Evolutionary conservation across 2,329 filamentous ascomycete genomes (phyloP).

Genomic region (Arthrobotrys sphaeroides): DNA sequence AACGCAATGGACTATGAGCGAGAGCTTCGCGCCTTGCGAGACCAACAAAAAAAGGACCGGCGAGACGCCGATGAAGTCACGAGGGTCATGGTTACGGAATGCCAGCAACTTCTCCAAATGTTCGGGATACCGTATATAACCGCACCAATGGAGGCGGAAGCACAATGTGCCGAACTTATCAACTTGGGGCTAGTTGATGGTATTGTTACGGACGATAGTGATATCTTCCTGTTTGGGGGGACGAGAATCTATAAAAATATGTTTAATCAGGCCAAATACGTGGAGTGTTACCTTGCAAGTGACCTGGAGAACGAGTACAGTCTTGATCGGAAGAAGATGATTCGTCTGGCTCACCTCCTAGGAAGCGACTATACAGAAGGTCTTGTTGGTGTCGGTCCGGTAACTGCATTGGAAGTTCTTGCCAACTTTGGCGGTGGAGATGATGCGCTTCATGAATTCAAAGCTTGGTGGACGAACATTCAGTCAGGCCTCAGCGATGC

Average conservation of each 20-base stretch:
- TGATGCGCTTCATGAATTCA: conserved; percentile 75
- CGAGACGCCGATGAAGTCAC: conserved; percentile 97
- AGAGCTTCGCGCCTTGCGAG: conserved; percentile 84
- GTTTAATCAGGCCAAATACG: conserved; percentile 98
- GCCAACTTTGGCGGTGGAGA: conserved; percentile 77
- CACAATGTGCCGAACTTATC: conserved; percentile 93
- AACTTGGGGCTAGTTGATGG: conserved; percentile 88
- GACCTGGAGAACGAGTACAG: conserved; percentile 92
- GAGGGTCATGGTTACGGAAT: conserved; percentile 94
- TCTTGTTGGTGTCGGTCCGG: conserved; percentile 86
- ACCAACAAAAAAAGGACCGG: conserved; percentile 95
- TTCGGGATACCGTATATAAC: conserved; percentile 97
- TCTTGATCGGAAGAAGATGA: conserved; percentile 84
- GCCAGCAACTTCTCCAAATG: conserved; percentile 85
- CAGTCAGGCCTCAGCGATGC: conserved; percentile 76
- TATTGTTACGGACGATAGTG: conserved; percentile 96
- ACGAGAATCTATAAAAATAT: conserved; percentile 99
- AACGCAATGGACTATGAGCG: conserved; percentile 83
- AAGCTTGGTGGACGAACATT: conserved; percentile 84
- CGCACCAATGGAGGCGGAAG: conserved; percentile 98
- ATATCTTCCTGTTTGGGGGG: conserved; percentile 95
- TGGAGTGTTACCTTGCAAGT: conserved; percentile 87
- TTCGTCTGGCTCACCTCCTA: conserved; percentile 86
- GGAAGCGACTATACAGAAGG: conserved; percentile 97
- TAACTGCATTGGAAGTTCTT: conserved; percentile 92